A percentile compares a stretch with the other conserved stretches of the same genome.
Conservation (phyloP, 1,284 basidiomycete species). For the Flammula alnicola region DNA sequence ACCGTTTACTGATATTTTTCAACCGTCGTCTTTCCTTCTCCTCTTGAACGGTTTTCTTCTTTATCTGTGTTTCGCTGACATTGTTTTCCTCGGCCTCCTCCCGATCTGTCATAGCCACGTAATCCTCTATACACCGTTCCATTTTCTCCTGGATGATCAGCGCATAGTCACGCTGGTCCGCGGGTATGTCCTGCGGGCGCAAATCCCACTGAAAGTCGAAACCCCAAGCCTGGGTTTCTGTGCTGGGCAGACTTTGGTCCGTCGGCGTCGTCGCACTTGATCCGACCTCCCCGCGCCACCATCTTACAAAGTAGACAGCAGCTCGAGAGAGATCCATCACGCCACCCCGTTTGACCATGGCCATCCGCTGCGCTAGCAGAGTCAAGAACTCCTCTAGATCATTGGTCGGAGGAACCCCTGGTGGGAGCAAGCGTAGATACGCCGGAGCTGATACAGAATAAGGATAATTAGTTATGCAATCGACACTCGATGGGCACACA, state of each 20-base stretch:
- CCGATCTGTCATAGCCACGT: conserved; percentile 45
- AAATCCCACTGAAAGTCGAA: conserved; percentile 80
- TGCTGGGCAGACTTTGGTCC: conserved; percentile 11
- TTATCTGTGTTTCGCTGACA: conserved; percentile 72
- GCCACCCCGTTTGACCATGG: conserved; percentile 83
- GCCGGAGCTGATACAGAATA: conserved; percentile 41
- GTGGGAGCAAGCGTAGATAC: conserved; percentile 68
- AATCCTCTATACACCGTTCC: conserved; percentile 68
- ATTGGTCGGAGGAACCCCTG: conserved; percentile 56
- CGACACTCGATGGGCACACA: no score
- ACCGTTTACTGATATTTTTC: conserved; percentile 26
- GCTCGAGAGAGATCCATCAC: conserved; percentile 72
- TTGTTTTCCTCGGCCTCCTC: conserved; percentile 59
- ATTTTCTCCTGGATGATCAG: conserved; percentile 62
- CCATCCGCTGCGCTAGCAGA: conserved; percentile 72
- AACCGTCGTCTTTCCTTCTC: conserved; percentile 46
- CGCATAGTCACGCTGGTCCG: conserved; percentile 24
- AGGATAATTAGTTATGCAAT: conserved; percentile 4
- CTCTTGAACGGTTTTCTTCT: conserved; percentile 61
- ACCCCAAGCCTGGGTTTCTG: conserved; percentile 64
- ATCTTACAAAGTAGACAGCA: conserved; percentile 79
- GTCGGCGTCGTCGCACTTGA: conserved; percentile 10
- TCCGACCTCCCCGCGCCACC: conserved; percentile 83
- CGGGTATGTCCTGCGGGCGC: conserved; percentile 32
- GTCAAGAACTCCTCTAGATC: conserved; percentile 70